Conservation (phyloP, 768 basidiomycete genomes). For the Leccinum pellstonianum region DNA sequence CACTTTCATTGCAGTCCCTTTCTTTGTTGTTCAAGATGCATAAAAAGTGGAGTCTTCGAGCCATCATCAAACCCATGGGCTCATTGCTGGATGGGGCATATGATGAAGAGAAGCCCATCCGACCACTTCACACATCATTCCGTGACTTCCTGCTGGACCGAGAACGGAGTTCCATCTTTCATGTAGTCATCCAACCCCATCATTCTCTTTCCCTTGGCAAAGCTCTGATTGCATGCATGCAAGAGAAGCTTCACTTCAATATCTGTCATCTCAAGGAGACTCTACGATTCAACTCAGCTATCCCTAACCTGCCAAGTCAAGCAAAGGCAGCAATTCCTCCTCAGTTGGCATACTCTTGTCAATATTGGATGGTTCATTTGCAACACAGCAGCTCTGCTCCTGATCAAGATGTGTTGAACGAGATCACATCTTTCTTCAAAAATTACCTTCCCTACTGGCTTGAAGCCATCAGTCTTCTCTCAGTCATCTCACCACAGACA, state of each 20-base stretch:
- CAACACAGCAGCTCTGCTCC: neutral
- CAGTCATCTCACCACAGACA: neutral
- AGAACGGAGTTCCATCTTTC: neutral
- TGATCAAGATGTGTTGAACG: neutral
- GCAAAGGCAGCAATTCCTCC: neutral
- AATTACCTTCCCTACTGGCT: constrained; percentile 37
- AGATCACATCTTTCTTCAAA: constrained; percentile 16
- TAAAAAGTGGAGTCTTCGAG: neutral
- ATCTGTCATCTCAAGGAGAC: neutral
- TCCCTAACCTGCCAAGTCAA: neutral
- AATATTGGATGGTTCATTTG: neutral
- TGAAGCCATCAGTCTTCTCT: constrained; percentile 33
- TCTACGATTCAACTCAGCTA: neutral
- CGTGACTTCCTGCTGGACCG: neutral
- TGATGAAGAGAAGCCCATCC: neutral
- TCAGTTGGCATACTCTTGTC: neutral
- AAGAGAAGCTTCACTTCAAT: neutral
- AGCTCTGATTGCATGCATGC: neutral
- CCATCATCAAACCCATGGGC: neutral
- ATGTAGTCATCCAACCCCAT: neutral
- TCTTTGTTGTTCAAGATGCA: neutral
- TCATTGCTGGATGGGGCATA: neutral
- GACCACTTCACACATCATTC: neutral
- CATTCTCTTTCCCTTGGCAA: neutral
- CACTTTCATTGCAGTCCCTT: neutral